Evolutionary conservation across 129 eudicot species (phyloP), one percentile per base, ranked within the genome.

Genomic region (Gnaphalium uliginosum): DNA sequence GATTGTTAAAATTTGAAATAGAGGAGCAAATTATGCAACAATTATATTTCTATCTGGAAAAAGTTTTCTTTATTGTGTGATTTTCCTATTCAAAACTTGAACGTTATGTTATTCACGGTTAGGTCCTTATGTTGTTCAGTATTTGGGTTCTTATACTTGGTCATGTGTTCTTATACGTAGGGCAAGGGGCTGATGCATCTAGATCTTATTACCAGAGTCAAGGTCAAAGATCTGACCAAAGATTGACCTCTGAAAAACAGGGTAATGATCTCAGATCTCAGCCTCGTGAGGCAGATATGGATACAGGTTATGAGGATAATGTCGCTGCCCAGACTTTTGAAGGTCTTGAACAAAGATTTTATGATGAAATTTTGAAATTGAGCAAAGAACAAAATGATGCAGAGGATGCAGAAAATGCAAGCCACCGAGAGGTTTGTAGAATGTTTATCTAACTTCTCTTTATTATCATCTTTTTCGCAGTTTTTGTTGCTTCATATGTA

Each of bases 331-430:
- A 78, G 79, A 87, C 90, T 66, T 87, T 84, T 74, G 96, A 92
- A 83, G 91, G 86, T 70, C 94, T 92, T 81, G 98, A 92, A 73
- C 86, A 89, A 82, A 92, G 87, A 79, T 92, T 92, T 78, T 76
- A 78, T 68, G 89, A 87, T 71, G 97, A 92, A 70, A 89, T 92
- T 37, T 80, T 82, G 86, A 89, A 87, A 83, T 83, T 92, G 68
- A 78, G 82, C 75, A 87, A 89, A 82, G 96, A 92, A 68, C 94
- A 87, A 80, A 75, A 69, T 51, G 96, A 92, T 83, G 90, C 92
- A 62, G 98, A 92, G 86, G 96, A 92, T 77, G 94, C 89, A 6
- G 98, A 92, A 82, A 87, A 86, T 89, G 88, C 92, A 17, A 84
- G 96, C 46, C 98, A 92, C 61, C 79, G 86, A 79, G 98, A 87